Conservation (phyloP, 306 rosid genomes). For the Prunus mira region DNA sequence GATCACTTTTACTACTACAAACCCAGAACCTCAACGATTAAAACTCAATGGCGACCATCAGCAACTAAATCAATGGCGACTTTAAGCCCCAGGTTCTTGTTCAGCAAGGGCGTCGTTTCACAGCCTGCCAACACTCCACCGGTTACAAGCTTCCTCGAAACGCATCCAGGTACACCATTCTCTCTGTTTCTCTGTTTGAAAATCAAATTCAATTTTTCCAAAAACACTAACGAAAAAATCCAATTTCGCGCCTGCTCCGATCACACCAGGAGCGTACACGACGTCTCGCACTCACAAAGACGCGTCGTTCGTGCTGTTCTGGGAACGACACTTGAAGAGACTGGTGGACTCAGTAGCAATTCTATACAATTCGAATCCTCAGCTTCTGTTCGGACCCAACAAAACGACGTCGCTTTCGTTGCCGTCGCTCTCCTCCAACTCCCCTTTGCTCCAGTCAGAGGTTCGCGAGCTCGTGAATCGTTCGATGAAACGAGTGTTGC, state of each 20-base stretch:
- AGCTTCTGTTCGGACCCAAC: slow-evolving; percentile 45
- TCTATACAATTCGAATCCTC: slow-evolving; percentile 47
- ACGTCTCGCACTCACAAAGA: slow-evolving; percentile 75
- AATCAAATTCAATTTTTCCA: background rate
- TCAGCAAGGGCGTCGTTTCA: slow-evolving; percentile 58
- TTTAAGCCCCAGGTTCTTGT: slow-evolving; percentile 44
- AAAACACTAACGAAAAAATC: background rate
- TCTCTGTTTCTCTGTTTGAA: background rate
- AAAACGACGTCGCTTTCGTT: slow-evolving; percentile 13
- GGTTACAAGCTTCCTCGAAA: slow-evolving; percentile 54
- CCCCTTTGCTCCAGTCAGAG: slow-evolving; percentile 37
- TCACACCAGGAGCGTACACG: slow-evolving; percentile 72
- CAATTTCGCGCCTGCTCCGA: background rate
- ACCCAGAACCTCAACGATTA: too few relatives aligned
- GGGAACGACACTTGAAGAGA: slow-evolving; percentile 80
- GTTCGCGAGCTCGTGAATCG: slow-evolving; percentile 48
- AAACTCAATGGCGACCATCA: too few relatives aligned
- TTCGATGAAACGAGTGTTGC: slow-evolving; percentile 50
- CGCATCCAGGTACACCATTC: slow-evolving; percentile 53
- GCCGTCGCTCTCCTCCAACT: slow-evolving; percentile 21
- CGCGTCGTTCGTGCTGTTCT: slow-evolving; percentile 67
- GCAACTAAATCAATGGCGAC: background rate
- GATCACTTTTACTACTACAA: too few relatives aligned
- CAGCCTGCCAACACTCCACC: slow-evolving; percentile 51
- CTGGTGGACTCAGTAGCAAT: slow-evolving; percentile 59